A percentile compares a stretch with the other conserved stretches of the same genome.
phyloP scores from a whole-genome alignment of 768 basidiomycete genomes.

The Mycena leptocephala region DNA sequence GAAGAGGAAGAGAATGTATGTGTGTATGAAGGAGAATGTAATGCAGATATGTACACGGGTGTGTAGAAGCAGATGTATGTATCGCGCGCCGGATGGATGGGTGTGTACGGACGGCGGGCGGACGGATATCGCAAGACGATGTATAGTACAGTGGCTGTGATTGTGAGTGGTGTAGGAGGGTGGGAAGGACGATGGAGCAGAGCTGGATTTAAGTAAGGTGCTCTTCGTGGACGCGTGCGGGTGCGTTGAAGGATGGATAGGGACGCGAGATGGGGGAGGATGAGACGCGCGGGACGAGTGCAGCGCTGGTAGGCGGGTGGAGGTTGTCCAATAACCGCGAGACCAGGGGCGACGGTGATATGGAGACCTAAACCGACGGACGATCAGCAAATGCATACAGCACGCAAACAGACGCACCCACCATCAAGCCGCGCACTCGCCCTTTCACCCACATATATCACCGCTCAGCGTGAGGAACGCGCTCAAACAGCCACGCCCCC shows the following conservation, averaged over 20 bases:
- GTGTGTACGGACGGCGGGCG: neutral
- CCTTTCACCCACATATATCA: neutral
- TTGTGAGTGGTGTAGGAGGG: neutral
- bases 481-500: neutral
- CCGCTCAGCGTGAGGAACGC: too few species aligned
- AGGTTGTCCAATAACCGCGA: too few species aligned
- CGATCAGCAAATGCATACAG: too few species aligned
- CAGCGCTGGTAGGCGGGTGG: too few species aligned
- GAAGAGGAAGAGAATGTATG: neutral
- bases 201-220: too few species aligned
- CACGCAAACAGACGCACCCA: neutral
- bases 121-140: neutral
- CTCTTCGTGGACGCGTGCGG: too few species aligned
- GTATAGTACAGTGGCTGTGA: neutral
- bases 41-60: neutral
- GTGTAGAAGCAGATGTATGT: neutral
- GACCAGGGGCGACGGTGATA: too few species aligned
- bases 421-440: neutral
- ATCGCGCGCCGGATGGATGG: neutral
- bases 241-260: too few species aligned
- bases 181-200: neutral
- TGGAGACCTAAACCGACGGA: too few species aligned
- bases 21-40: neutral
- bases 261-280: too few species aligned
- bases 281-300: too few species aligned